Percentiles rank a stretch among this genome's conserved stretches.
These are phyloP conservation scores for Dendrobium nobile DNA, from an alignment of 106 monocot genomes.

Conservation along the genomic window DNA sequence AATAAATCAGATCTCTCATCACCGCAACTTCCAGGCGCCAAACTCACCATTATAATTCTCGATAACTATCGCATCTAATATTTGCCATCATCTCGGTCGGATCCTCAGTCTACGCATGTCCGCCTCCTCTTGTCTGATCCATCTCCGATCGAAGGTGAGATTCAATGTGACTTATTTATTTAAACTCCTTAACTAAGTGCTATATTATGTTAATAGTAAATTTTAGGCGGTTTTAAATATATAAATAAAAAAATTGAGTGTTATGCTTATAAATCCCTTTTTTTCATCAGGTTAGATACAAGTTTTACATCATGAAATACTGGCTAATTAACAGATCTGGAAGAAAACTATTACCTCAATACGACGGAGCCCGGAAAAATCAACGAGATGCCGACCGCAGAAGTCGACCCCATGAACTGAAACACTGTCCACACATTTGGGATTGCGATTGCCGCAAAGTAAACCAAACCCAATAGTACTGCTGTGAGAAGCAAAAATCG, in stretches of 20 bases:
- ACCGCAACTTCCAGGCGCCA: too few species aligned
- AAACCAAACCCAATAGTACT: conserved; percentile 31
- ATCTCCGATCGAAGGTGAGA: too few species aligned
- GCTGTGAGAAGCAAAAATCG: conserved; percentile 48
- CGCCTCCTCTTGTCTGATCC: too few species aligned
- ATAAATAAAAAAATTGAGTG: neutral
- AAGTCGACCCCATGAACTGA: conserved; percentile 71
- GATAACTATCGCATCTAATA: too few species aligned
- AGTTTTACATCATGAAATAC: neutral
- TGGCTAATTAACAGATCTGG: neutral
- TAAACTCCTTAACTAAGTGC: too few species aligned
- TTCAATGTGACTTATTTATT: too few species aligned
- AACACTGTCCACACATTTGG: conserved; percentile 77
- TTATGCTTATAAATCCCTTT: neutral
- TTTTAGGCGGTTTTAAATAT: too few species aligned
- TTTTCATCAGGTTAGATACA: neutral
- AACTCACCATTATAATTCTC: too few species aligned
- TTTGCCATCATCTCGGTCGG: too few species aligned
- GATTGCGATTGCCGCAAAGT: conserved; percentile 57
- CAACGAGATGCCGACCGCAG: conserved; percentile 67
- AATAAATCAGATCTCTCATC: too few species aligned
- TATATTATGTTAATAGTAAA: too few species aligned
- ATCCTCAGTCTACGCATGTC: too few species aligned
- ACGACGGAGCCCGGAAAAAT: conserved; percentile 76
- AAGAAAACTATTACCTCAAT: conserved; percentile 35